These are phyloP conservation scores for Chaetomiaceae sp. DNA, from an alignment of 2,329 filamentous ascomycete genomes.

Conservation along the genomic window DNA sequence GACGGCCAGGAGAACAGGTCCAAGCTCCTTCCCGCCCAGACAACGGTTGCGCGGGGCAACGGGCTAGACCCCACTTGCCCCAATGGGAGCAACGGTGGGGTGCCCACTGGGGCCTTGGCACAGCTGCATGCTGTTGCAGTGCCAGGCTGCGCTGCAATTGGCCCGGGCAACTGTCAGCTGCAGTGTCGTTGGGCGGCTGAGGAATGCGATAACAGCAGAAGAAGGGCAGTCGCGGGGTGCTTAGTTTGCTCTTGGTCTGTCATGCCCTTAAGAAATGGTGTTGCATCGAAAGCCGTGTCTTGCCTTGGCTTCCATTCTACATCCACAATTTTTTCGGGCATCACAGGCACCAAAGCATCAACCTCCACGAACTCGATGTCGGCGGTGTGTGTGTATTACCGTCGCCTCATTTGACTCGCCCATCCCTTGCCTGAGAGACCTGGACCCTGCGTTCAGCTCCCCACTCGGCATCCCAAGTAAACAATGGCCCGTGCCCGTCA, in stretches of 20 bases:
- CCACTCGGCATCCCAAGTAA: constrained; percentile 19
- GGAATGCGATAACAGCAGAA: constrained; percentile 6
- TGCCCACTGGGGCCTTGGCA: not conserved
- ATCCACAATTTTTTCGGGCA: too few relatives aligned
- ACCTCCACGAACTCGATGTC: too few relatives aligned
- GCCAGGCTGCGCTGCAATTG: constrained; percentile 14
- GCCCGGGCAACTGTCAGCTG: constrained; percentile 1
- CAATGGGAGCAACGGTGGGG: constrained; percentile 9
- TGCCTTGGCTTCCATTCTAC: too few relatives aligned
- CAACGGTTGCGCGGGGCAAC: constrained; percentile 23
- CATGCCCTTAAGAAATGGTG: too few relatives aligned
- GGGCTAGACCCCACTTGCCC: constrained; percentile 11
- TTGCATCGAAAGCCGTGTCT: not conserved
- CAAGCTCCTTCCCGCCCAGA: constrained; percentile 13
- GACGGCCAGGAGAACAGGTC: constrained; percentile 2
- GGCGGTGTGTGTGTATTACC: not conserved
- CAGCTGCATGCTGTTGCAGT: constrained; percentile 12
- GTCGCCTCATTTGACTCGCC: not conserved
- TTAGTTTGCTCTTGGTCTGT: too few relatives aligned
- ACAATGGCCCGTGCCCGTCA: constrained; percentile 25
- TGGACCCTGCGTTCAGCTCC: constrained; percentile 8
- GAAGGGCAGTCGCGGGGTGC: too few relatives aligned
- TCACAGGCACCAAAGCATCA: too few relatives aligned
- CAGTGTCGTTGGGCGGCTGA: too few relatives aligned
- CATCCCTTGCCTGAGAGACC: not conserved